Base-by-base conservation (phyloP, 495 filamentous ascomycete genomes). In the Clavariopsis aquatica region DNA sequence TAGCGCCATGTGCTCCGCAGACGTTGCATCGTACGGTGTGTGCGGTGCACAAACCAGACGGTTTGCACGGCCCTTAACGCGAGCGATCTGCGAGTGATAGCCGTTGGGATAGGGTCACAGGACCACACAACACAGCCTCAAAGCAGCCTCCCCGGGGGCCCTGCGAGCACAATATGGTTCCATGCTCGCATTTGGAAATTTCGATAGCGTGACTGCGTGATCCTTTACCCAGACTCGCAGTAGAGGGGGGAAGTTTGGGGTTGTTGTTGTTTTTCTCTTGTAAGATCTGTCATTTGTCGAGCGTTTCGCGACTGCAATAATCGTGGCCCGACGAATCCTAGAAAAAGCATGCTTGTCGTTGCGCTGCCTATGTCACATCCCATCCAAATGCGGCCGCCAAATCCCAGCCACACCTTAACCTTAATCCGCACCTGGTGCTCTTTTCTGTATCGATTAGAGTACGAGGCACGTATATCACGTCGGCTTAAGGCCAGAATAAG, bases 341-440 rank as follows among this genome's bases (percentile, higher is more conserved):
- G n/a, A n/a, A n/a, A n/a, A n/a, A n/a, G n/a, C n/a, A n/a, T n/a
- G n/a, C n/a, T n/a, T n/a, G n/a, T n/a, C n/a, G n/a, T n/a, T n/a
- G n/a, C n/a, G n/a, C n/a, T n/a, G n/a, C n/a, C n/a, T n/a, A n/a
- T n/a, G n/a, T n/a, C n/a, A n/a, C n/a, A n/a, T n/a, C n/a, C n/a
- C n/a, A n/a, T n/a, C n/a, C n/a, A n/a, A n/a, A n/a, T n/a, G n/a
- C n/a, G n/a, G 52, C 5, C 38, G 29, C n/a, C 17, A 17, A 13
- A 2, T 5, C 15, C 46, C 12, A 24, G 45, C 26, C 31, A 28
- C 24, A 24, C 51, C 60, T 63, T 63, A 63, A 56, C 38, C 51
- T 56, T 56, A 63, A 63, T 46, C 34, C 20, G 28, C 22, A 36
- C 26, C n/a, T n/a, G n/a, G n/a, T 34, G 20, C 15, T 19, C 31